Evolutionary conservation across 2,329 filamentous ascomycete genomes (phyloP), one percentile per base, ranked within the genome.

Genomic region (Epichloe bromicola): DNA sequence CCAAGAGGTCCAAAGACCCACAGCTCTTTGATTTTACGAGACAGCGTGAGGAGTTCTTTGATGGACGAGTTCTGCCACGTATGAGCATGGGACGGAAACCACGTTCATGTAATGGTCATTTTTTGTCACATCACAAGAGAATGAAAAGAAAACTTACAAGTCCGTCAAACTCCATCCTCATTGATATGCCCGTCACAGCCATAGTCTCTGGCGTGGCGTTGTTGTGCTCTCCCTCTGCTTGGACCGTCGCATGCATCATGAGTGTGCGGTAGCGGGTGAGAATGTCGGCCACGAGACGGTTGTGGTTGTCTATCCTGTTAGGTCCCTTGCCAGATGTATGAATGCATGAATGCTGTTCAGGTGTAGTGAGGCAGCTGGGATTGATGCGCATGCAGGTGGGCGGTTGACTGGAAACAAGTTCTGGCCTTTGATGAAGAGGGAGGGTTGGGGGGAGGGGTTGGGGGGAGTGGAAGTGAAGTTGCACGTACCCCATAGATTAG

Each of bases 121-220:
- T 30, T 10, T 0, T 11, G 26, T 11, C 1, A 10, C 4, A n/a
- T 6, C 8, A 12, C 10, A n/a, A 42, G 12, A 6, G 14, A 17
- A 20, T 11, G 6, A 30, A 41, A 17, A 11, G 19, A 20, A 1
- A 38, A 51, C 61, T 30, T 52, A 71, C 69, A 15, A 73, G 58
- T 3, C 67, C 67, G 51, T 73, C 69, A 47, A 73, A 73, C 49
- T 72, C 70, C 58, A 70, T 67, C 59, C 70, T 69, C 63, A 72
- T 70, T 38, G 69, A 68, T 33, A 73, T 67, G 42, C 69, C 67
- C 4, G 66, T 63, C 33, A 72, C 69, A 47, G 70, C 67, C 52
- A 71, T 67, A 54, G 67, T 63, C 49, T 71, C 65, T 0, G 69
- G 68, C 51, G 67, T 69, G 53, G 65, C 65, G 51, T 65, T 68